Evolutionary conservation across 1,139 yeast species (phyloP), one percentile per base, ranked within the genome.

Genomic region (Taphrina flavorubra): DNA sequence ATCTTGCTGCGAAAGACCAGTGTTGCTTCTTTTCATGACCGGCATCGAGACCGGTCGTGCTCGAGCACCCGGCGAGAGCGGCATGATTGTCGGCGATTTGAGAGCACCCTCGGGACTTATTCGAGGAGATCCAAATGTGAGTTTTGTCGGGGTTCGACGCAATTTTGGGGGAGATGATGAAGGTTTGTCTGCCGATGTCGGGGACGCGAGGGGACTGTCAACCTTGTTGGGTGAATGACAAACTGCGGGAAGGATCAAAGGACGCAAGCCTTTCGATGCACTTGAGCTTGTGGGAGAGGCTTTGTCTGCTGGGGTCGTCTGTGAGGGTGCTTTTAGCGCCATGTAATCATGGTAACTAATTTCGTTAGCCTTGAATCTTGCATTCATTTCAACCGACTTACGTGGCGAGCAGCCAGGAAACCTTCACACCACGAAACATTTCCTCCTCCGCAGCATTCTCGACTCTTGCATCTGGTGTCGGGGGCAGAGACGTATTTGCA

Each of bases 351-450:
- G 42, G 25, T 58, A 58, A n/a, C 62, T 58, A 18, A 25, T 56
- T 5, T 16, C 18, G 49, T 56, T 39, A 56, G 60, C 37, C 8
- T 7, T 25, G 31, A 25, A 25, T 25, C 31, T 25, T 25, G 31
- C 31, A 4, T 25, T 25, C 31, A 25, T 25, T 25, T 25, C 4
- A 10, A 16, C 6, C 36, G 20, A 39, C 57, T 42, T 62, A 62
- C 51, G 44, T 62, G 3, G 40, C 40, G 5, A 62, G 49, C 47
- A 62, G 51, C 67, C 67, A 63, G 18, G 42, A 39, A 6, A 63
- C 67, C 47, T 63, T 55, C 36, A 63, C 67, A 36, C 67, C 67
- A 10, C 67, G 67, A 31, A 62, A 62, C 18, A 51, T 40, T 18
- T 62, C 66, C 13, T 62, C 59, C 13, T 55, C 36, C 16, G 51